Base-by-base conservation (phyloP, 306 rosid genomes). In the Arachis hypogaea region DNA sequence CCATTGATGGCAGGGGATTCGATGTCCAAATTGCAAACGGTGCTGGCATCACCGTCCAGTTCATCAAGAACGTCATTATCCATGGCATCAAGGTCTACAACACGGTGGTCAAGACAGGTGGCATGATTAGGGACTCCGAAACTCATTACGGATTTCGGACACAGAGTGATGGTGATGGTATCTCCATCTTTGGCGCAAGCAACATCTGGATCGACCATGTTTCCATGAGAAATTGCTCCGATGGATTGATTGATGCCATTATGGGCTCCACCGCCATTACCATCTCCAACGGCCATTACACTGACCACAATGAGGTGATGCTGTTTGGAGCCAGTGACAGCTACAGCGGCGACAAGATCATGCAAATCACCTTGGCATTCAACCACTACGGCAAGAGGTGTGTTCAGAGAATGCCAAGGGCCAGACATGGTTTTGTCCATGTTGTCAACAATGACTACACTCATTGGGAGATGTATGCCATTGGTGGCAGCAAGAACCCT, bases 381-480 rank as follows among this genome's bases (percentile, higher is more conserved):
- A 93, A 93, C 82, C 90, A 93, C 73, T 90, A 86, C 12, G 98
- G 98, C 0, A 61, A 69, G 57, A 90, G 93, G 81, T 77, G 86
- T 59, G 60, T 81, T 42, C 97, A 93, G 66, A 83, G 98, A 74
- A 90, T 93, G 93, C 96, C 98, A 0, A 88, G 97, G 70, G 59
- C 74, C 52, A 77, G 96, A 73, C 79, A 64, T 72, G 98, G 97
- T 36, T 93, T 90, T 62, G 3, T 90, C 74, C 97, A 93, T 41
- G 77, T 81, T 0, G 88, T 93, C 9, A 93, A 93, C 81, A 90
- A 93, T 46, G 93, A 86, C 79, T 93, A 90, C 82, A 88, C 89
- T 44, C 95, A 87, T 9, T 93, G 97, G 97, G 75, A 80, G 45
- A 90, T 88, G 98, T 93, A 93, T 33, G 98, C 98, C 81, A 88